Conservation (phyloP, 2,329 filamentous ascomycete genomes). For the Macroventuria anomochaeta region DNA sequence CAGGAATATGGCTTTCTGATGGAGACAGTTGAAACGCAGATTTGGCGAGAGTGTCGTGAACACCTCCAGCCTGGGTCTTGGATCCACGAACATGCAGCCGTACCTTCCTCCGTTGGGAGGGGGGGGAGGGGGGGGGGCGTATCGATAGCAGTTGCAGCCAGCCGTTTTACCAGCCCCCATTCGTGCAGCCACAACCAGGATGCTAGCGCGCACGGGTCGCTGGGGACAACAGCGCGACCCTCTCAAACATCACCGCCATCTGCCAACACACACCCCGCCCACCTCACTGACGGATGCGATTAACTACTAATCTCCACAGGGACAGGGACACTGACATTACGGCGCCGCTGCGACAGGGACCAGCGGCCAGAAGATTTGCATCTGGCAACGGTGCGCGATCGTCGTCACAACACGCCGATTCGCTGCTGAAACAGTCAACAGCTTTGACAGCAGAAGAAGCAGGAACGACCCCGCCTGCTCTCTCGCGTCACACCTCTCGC, state of each 20-base stretch:
- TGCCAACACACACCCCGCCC: slow-evolving; percentile 34
- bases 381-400: slow-evolving; percentile 36
- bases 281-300: slow-evolving; percentile 27
- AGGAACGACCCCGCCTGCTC: slow-evolving; percentile 27
- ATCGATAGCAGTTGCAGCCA: slow-evolving; percentile 1
- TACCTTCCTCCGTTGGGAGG: not conserved
- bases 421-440: slow-evolving; percentile 34
- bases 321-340: slow-evolving; percentile 27
- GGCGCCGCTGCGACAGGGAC: slow-evolving; percentile 16
- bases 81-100: not conserved
- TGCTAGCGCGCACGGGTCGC: slow-evolving; percentile 18
- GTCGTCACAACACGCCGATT: slow-evolving; percentile 30
- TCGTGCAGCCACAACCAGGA: slow-evolving; percentile 3
- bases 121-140: not conserved
- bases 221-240: slow-evolving; percentile 10
- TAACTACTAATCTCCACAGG: slow-evolving; percentile 46
- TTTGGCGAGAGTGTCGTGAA: not conserved
- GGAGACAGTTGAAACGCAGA: not conserved
- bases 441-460: slow-evolving; percentile 20
- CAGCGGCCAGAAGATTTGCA: slow-evolving; percentile 23
- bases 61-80: not conserved
- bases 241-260: slow-evolving; percentile 25
- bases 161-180: not conserved
- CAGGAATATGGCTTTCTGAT: not conserved
- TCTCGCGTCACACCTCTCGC: slow-evolving; percentile 11